A percentile compares a stretch with the other conserved stretches of the same genome.
Conservation (phyloP, 106 monocot genomes). For the Dioscorea alata region DNA sequence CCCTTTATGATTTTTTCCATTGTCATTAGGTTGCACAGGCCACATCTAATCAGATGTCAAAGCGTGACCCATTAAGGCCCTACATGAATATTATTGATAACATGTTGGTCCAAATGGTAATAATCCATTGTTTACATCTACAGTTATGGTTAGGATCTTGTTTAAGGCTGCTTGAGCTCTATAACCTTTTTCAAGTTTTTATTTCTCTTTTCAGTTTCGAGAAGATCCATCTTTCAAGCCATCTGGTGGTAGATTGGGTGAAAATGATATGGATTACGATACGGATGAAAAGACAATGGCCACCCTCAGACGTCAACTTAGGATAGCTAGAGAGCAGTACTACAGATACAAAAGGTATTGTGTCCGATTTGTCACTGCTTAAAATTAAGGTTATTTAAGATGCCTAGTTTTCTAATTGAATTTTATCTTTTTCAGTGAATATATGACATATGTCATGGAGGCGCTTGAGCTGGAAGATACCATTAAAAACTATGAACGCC, state of each 20-base stretch:
- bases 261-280: constrained; percentile 99
- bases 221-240: constrained; percentile 98
- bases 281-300: constrained; percentile 98
- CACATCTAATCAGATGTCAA: constrained; percentile 97
- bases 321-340: constrained; percentile 89
- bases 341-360: constrained; percentile 85
- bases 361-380: no score
- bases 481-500: constrained; percentile 79
- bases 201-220: constrained; percentile 38
- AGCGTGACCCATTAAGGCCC: constrained; percentile 84
- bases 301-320: constrained; percentile 79
- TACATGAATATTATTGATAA: constrained; percentile 92
- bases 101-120: constrained; percentile 92
- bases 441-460: constrained; percentile 83
- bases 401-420: no score
- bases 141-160: background rate
- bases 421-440: constrained; percentile 64
- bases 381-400: no score
- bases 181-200: background rate
- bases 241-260: constrained; percentile 91
- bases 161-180: background rate
- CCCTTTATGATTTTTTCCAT: constrained; percentile 1
- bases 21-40: constrained; percentile 81
- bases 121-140: background rate
- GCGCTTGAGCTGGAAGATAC: constrained; percentile 97